Evolutionary conservation across 805 yeast genomes (phyloP), one percentile per base, ranked within the genome.

Genomic region (Komagataella pseudopastoris): DNA sequence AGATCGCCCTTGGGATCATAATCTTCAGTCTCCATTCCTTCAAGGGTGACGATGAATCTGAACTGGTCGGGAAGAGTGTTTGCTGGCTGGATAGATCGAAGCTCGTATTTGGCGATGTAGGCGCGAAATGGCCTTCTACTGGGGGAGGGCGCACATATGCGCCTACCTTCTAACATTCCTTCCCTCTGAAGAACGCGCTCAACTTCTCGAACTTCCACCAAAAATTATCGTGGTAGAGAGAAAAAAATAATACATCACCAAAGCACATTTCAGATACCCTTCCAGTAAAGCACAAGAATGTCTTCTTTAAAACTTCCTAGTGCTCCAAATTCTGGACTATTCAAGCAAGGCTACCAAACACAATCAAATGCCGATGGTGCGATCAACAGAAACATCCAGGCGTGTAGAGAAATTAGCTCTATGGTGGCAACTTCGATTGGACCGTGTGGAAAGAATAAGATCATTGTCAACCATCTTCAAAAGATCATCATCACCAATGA

Each of bases 361-460:
- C 84, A 87, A 62, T 76, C 85, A 48, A 84, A 84, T 64, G 89
- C 88, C 30, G 99, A 93, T 70, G 99, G 99, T 51, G 98, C 96
- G 49, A 86, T 91, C 53, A 78, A 79, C 60, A 81, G 96, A 63
- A 93, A 95, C 65, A 89, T 93, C 60, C 86, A 85, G 60, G 99
- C 99, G 1, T 88, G 93, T 55, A 80, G 96, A 60, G 98, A 93
- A 67, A 85, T 93, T 68, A 80, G 96, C 55, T 78, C 83, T 51
- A 89, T 91, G 80, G 88, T 95, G 55, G 77, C 90, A 53, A 89
- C 97, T 1, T 88, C 96, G 10, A 85, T 93, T 73, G 99, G 99
- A 6, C 99, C 99, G 54, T 86, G 95, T 69, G 99, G 99, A 51
- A 79, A 96, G 63, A 93, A 90, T 69, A 93, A 93, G 76, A 88